Evolutionary conservation across 768 basidiomycete species (phyloP).

Genomic region (Phanerochaete carnosa): DNA sequence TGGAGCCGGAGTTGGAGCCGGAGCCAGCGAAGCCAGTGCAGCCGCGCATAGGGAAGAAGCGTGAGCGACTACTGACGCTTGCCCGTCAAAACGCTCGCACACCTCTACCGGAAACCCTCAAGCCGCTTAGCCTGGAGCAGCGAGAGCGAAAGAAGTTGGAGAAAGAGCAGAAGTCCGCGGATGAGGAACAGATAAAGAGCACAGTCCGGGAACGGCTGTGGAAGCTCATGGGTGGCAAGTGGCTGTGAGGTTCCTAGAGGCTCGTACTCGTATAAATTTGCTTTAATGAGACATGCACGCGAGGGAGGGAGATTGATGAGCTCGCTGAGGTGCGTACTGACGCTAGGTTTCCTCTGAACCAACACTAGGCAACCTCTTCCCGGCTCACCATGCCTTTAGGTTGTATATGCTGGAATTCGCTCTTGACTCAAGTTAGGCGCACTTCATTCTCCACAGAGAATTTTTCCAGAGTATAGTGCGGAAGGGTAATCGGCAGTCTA

Average conservation of each 20-base stretch:
- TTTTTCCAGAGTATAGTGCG: too few species aligned
- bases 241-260: not conserved
- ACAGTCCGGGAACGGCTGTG: conserved; percentile 17
- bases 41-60: conserved; percentile 2
- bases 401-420: too few species aligned
- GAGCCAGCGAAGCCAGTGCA: not conserved
- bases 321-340: too few species aligned
- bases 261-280: not conserved
- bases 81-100: conserved; percentile 19
- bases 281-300: not conserved
- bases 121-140: conserved; percentile 5
- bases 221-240: conserved; percentile 18
- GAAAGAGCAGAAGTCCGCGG: conserved; percentile 5
- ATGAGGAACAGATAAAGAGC: conserved; percentile 8
- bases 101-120: conserved; percentile 14
- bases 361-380: too few species aligned
- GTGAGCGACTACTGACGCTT: conserved; percentile 19
- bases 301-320: too few species aligned
- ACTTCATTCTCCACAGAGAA: too few species aligned
- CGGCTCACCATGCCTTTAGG: too few species aligned
- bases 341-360: too few species aligned
- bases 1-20: not conserved
- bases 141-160: conserved; percentile 3
- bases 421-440: too few species aligned
- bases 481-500: too few species aligned